Evolutionary conservation across 2,329 filamentous ascomycete species (phyloP).

Genomic region (Talaromyces sp.): DNA sequence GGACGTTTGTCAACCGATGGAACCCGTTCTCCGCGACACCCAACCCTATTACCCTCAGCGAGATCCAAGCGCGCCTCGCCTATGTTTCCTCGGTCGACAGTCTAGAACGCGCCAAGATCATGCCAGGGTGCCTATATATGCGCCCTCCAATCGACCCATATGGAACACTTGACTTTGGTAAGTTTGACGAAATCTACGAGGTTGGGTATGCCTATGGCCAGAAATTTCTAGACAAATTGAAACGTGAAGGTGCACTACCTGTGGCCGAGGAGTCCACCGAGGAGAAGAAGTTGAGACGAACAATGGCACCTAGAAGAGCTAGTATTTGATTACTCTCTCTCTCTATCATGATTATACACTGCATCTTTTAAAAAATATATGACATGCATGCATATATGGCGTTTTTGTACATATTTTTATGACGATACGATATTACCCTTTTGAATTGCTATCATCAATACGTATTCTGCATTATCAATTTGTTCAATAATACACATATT

Average conservation of each 20-base stretch:
- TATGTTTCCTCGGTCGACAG: constrained; percentile 96
- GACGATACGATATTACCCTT: not conserved
- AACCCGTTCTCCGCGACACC: constrained; percentile 86
- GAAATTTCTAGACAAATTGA: constrained; percentile 71
- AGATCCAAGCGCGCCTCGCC: constrained; percentile 90
- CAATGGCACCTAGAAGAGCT: constrained; percentile 72
- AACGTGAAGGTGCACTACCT: constrained; percentile 71
- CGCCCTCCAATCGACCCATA: constrained; percentile 89
- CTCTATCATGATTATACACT: not conserved
- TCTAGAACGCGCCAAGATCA: constrained; percentile 85
- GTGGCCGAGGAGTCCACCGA: constrained; percentile 68
- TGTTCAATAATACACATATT: not conserved
- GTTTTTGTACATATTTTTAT: not conserved
- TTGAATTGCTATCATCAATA: not conserved
- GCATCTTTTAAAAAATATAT: not conserved
- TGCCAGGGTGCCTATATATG: constrained; percentile 92
- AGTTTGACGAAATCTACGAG: constrained; percentile 94
- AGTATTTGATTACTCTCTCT: constrained; percentile 55
- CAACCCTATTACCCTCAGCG: constrained; percentile 89
- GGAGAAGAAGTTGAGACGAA: constrained; percentile 70
- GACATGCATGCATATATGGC: not conserved
- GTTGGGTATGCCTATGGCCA: constrained; percentile 84
- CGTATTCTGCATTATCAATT: not conserved
- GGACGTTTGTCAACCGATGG: constrained; percentile 94
- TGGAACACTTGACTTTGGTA: constrained; percentile 91